Conservation (phyloP, 495 filamentous ascomycete species). For the Pyrenula massariospora region DNA sequence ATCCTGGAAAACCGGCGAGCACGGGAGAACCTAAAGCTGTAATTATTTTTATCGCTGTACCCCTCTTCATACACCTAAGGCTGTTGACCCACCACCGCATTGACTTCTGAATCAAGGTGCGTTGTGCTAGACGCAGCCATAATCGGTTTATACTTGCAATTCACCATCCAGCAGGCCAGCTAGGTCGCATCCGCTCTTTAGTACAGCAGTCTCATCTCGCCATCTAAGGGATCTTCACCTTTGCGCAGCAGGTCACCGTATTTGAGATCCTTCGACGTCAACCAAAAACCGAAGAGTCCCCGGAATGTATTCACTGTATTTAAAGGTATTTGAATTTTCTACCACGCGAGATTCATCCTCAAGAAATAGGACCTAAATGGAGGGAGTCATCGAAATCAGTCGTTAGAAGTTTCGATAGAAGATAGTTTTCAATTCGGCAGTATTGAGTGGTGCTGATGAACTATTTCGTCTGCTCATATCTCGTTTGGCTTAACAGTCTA, state of each 20-base stretch:
- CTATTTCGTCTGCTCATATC: slow-evolving; percentile 13
- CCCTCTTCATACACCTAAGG: too few relatives aligned
- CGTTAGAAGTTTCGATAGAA: slow-evolving; percentile 9
- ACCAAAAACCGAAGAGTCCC: background rate
- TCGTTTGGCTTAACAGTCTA: slow-evolving; percentile 16
- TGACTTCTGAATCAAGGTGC: too few relatives aligned
- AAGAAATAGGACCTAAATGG: background rate
- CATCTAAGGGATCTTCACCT: slow-evolving; percentile 12
- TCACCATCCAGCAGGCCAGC: slow-evolving; percentile 6
- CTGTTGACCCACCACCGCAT: background rate
- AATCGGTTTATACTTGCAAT: slow-evolving; percentile 21
- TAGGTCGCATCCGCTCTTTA: slow-evolving; percentile 16
- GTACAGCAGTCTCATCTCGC: slow-evolving; percentile 17
- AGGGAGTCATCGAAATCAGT: background rate
- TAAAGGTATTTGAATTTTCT: slow-evolving; percentile 4
- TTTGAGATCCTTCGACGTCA: slow-evolving; percentile 11
- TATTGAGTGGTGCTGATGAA: slow-evolving; percentile 16
- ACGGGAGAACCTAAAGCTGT: slow-evolving; percentile 15
- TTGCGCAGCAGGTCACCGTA: slow-evolving; percentile 12
- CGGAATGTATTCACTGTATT: background rate
- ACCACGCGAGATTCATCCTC: background rate
- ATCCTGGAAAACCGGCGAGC: slow-evolving; percentile 52
- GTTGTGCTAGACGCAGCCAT: slow-evolving; percentile 15
- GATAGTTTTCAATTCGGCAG: slow-evolving; percentile 22
- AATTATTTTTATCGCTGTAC: slow-evolving; percentile 17